Conservation (phyloP, 2,329 filamentous ascomycete genomes). For the Exophiala lecanii-corni region DNA sequence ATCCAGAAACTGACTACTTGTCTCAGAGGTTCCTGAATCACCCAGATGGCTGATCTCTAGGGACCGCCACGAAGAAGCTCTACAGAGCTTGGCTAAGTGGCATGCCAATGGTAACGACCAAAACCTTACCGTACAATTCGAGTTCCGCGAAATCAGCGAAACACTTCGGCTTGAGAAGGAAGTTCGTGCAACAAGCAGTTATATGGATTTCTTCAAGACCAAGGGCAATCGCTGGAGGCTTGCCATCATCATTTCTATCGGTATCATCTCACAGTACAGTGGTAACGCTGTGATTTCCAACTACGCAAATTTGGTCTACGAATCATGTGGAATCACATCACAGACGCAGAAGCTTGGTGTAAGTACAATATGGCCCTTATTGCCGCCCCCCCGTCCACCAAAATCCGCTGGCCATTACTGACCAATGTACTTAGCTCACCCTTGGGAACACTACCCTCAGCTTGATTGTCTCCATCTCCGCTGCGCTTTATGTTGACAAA, state of each 20-base stretch:
- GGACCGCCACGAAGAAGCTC: not conserved
- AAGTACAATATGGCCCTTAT: conserved; percentile 16
- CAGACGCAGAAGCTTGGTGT: conserved; percentile 15
- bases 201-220: conserved; percentile 16
- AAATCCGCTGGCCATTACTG: conserved; percentile 1
- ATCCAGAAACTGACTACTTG: not conserved
- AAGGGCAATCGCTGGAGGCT: conserved; percentile 28
- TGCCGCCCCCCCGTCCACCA: not conserved
- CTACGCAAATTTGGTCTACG: conserved; percentile 22
- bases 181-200: conserved; percentile 58
- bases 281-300: conserved; percentile 26
- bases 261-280: conserved; percentile 10
- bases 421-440: conserved; percentile 36
- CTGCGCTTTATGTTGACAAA: conserved; percentile 52
- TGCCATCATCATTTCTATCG: conserved; percentile 26
- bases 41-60: conserved; percentile 55
- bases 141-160: conserved; percentile 60
- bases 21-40: conserved; percentile 51
- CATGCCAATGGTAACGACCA: conserved; percentile 42
- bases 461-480: conserved; percentile 53
- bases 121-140: conserved; percentile 62
- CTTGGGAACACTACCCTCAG: conserved; percentile 57
- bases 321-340: conserved; percentile 25
- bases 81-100: conserved; percentile 25
- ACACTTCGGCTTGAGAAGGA: conserved; percentile 69